These are phyloP conservation scores for Hippophae gyantsensis DNA, from an alignment of 306 rosid species.

Conservation along the genomic window DNA sequence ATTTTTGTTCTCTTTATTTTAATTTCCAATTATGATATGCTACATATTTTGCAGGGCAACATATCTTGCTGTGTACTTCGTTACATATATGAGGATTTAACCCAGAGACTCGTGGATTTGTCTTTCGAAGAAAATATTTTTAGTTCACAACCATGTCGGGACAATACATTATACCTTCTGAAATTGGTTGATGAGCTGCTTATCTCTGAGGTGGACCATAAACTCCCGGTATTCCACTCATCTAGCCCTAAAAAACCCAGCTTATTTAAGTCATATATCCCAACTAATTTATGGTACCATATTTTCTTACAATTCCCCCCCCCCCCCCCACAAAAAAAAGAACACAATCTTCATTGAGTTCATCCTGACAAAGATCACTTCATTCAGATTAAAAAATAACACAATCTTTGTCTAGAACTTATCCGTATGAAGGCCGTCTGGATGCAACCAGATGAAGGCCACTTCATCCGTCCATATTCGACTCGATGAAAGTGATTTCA, in stretches of 20 bases:
- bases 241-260: neutral
- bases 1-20: slow-evolving; percentile 6
- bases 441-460: too few species aligned
- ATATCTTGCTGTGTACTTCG: slow-evolving; percentile 55
- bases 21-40: slow-evolving; percentile 14
- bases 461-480: too few species aligned
- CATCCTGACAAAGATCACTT: too few species aligned
- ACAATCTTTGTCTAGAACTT: too few species aligned
- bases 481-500: too few species aligned
- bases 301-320: neutral
- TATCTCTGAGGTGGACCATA: slow-evolving; percentile 63
- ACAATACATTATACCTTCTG: slow-evolving; percentile 75
- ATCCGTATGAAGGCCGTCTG: too few species aligned
- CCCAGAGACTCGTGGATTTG: slow-evolving; percentile 53
- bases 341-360: too few species aligned
- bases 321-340: too few species aligned
- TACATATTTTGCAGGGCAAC: slow-evolving; percentile 43
- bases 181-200: slow-evolving; percentile 85
- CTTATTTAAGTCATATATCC: slow-evolving; percentile 7
- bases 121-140: slow-evolving; percentile 73
- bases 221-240: slow-evolving; percentile 63
- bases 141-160: slow-evolving; percentile 83
- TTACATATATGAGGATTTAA: slow-evolving; percentile 70
- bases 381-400: too few species aligned
- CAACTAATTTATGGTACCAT: neutral